A percentile compares a stretch with the other conserved stretches of the same genome.
phyloP scores from a whole-genome alignment of 2,329 filamentous ascomycete species.

The Colletotrichum aenigma region DNA sequence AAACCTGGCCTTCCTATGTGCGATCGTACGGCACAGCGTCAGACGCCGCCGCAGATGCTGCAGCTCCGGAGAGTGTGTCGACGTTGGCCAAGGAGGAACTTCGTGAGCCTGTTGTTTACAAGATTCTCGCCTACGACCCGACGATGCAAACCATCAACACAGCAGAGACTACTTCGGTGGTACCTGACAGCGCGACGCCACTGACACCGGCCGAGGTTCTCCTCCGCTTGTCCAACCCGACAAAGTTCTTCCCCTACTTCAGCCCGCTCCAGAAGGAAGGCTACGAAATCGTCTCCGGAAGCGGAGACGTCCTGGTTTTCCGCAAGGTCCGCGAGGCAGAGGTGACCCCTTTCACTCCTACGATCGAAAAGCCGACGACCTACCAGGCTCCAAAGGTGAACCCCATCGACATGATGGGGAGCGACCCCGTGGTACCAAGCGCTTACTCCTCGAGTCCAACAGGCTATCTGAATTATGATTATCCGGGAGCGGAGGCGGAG shows the following conservation, averaged over 20 bases:
- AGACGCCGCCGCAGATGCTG: background rate
- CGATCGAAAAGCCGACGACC: constrained; percentile 15
- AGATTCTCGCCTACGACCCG: constrained; percentile 69
- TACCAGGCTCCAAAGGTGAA: constrained; percentile 45
- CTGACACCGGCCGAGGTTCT: constrained; percentile 65
- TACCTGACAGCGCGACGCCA: constrained; percentile 50
- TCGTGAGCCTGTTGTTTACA: constrained; percentile 52
- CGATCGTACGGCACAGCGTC: constrained; percentile 33
- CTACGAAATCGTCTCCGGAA: constrained; percentile 70
- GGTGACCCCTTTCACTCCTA: background rate
- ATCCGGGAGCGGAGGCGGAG: constrained; percentile 31
- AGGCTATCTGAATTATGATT: constrained; percentile 67
- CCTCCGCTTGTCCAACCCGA: constrained; percentile 63
- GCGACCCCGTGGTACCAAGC: constrained; percentile 39
- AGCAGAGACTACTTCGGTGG: constrained; percentile 64
- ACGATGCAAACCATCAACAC: constrained; percentile 59
- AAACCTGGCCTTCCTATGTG: constrained; percentile 38
- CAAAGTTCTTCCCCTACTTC: constrained; percentile 70
- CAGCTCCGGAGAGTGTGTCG: background rate
- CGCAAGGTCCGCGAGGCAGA: constrained; percentile 56
- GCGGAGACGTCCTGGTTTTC: constrained; percentile 68
- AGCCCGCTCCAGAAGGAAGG: constrained; percentile 61
- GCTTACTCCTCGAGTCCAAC: constrained; percentile 68
- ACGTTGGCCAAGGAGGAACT: background rate
- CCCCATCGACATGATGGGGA: constrained; percentile 62